Percentiles rank a stretch among this genome's conserved stretches.
Evolutionary conservation across 768 basidiomycete species (phyloP).

Genomic region (Russula brevipes): DNA sequence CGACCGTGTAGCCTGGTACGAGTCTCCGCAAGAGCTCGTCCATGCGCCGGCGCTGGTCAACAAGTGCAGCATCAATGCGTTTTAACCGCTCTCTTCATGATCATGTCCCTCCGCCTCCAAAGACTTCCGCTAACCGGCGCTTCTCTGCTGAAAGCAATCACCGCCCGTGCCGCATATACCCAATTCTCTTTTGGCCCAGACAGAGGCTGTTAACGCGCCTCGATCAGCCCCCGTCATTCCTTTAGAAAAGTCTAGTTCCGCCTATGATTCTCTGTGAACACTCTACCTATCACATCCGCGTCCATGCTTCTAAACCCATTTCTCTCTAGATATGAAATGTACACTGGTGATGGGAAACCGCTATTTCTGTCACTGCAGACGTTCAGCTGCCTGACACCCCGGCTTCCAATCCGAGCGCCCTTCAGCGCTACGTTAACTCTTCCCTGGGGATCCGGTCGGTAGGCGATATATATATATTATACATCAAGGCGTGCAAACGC

Average conservation of each 20-base stretch:
- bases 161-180: slow-evolving; percentile 69
- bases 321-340: slow-evolving; percentile 68
- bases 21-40: slow-evolving; percentile 32
- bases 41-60: slow-evolving; percentile 51
- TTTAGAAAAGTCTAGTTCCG: slow-evolving; percentile 61
- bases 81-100: slow-evolving; percentile 76
- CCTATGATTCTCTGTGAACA: slow-evolving; percentile 74
- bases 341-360: slow-evolving; percentile 52
- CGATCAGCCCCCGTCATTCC: slow-evolving; percentile 37
- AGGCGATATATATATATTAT: slow-evolving; percentile 10
- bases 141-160: slow-evolving; percentile 62
- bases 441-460: slow-evolving; percentile 6
- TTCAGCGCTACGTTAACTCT: slow-evolving; percentile 10
- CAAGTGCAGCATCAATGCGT: slow-evolving; percentile 39
- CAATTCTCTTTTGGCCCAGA: slow-evolving; percentile 41
- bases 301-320: slow-evolving; percentile 12
- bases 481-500: slow-evolving; percentile 13
- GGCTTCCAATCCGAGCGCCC: slow-evolving; percentile 28
- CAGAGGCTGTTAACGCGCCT: slow-evolving; percentile 35
- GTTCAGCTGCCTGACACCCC: slow-evolving; percentile 25
- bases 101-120: slow-evolving; percentile 74
- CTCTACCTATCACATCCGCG: slow-evolving; percentile 18
- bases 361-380: slow-evolving; percentile 36
- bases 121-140: slow-evolving; percentile 45
- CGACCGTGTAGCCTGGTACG: slow-evolving; percentile 47